phyloP scores from a whole-genome alignment of 768 basidiomycete species.

The Leccinum pellstonianum region DNA sequence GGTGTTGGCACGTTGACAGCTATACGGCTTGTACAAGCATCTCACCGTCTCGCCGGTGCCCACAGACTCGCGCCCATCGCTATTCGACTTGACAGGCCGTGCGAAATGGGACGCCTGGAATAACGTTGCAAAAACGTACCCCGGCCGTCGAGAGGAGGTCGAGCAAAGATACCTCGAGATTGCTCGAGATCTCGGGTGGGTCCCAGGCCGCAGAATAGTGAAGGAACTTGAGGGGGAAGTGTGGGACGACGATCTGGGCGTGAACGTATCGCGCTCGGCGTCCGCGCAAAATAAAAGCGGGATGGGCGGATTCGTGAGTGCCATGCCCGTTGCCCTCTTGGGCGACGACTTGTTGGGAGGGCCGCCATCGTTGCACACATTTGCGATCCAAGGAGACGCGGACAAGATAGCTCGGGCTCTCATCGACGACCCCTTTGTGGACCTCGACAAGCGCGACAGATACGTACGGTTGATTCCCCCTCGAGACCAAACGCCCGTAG shows the following conservation, averaged over 20 bases:
- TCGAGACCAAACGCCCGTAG: neutral
- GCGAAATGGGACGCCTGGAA: conserved; percentile 91
- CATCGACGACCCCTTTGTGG: conserved; percentile 37
- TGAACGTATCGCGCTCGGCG: conserved; percentile 24
- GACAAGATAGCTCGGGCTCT: conserved; percentile 45
- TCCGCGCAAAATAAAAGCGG: conserved; percentile 31
- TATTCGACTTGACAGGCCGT: conserved; percentile 76
- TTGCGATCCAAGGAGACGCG: conserved; percentile 60
- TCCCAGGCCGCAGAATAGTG: conserved; percentile 29
- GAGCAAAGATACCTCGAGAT: conserved; percentile 68
- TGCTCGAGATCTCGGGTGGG: conserved; percentile 71
- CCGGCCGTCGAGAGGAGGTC: conserved; percentile 41
- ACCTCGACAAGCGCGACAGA: conserved; percentile 66
- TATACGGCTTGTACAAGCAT: conserved; percentile 85
- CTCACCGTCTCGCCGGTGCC: conserved; percentile 61
- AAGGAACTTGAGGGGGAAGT: conserved; percentile 34
- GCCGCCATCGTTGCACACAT: conserved; percentile 53
- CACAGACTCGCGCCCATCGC: conserved; percentile 57
- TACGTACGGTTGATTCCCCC: conserved; percentile 54
- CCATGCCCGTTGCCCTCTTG: conserved; percentile 43
- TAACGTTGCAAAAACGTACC: conserved; percentile 47
- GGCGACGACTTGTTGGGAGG: conserved; percentile 37
- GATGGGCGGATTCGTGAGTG: conserved; percentile 65
- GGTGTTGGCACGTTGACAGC: conserved; percentile 43
- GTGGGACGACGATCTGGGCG: conserved; percentile 42